Base-by-base conservation (phyloP, 495 filamentous ascomycete genomes). In the Hyaloscypha finlandica region DNA sequence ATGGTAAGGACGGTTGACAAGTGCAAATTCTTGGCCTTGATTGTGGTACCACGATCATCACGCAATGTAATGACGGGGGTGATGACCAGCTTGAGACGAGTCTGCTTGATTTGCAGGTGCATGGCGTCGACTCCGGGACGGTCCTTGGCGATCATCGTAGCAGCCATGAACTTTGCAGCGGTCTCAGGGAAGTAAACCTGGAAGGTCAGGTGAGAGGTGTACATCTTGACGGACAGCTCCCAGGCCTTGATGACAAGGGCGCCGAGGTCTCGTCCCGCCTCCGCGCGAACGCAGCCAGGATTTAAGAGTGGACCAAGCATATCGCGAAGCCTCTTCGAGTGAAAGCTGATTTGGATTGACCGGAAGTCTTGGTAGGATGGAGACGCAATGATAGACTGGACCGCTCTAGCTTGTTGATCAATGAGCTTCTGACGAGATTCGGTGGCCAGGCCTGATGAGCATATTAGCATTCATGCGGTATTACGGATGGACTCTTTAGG, bases 51-150 rank as follows among this genome's bases (percentile, higher is more conserved):
- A 20, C 64, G 56, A 20, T 76, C 74, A 45, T 73, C 71, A 4
- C 77, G 64, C 59, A 76, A 53, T 2, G 72, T 76, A 19, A 79
- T 66, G 22, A 70, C 68, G 8, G 78, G 78, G 19, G 78, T 79
- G 19, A 77, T 68, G 52, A 75, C 74, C 2, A 77, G 66, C 70
- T 71, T 73, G 9, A 80, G 52, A n/a, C 77, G 75, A 22, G 59
- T 53, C 32, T 75, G 71, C 6, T 63, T 59, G 19, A 64, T 56
- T 61, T 78, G 74, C 5, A 78, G 60, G n/a, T 75, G 72, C 16
- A 64, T 56, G 12, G 62, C 51, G 35, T 71, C 59, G 16, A 61
- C 1, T 6, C 48, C 2, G 16, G 57, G 63, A 12, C 67, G 65
- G 37, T 68, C 66, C 64, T 74, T 75, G 6, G 45, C 58, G 9